Base-by-base conservation (phyloP, 495 filamentous ascomycete species). In the Hyaloscypha variabilis region DNA sequence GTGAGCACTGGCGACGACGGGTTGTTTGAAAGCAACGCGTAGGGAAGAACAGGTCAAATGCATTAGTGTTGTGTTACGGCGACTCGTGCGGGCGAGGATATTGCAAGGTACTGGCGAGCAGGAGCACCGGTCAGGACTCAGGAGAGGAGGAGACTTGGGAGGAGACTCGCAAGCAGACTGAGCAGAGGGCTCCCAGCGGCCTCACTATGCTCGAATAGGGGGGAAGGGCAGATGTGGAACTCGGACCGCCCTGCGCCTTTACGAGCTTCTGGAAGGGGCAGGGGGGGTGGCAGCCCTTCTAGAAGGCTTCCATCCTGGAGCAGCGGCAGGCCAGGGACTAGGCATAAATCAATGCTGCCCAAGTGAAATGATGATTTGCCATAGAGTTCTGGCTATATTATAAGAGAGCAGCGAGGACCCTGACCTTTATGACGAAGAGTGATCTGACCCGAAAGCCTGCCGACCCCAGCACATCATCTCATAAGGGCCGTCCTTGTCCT, bases 241-340 rank as follows among this genome's bases (percentile, higher is more conserved):
- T 1, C 59, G 50, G 60, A 28, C 21, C 46, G 23, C 34, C 36
- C 2, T 56, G 29, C 29, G 51, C 52, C 21, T 64, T 25, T 34
- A 30, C 25, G 61, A 49, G 23, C 62, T 65, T 58, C 55, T 58
- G 34, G 42, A 65, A 59, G 24, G 21, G 1, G 21, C 19, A 8
- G 59, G 8, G 3, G 34, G 10, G 23, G 39, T 25, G 50, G 50
- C 58, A 30, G 13, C 29, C 8, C 39, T 65, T 65, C 63, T 55
- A 65, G 63, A 65, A 60, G 63, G 46, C 55, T 56, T 28, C 53
- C 62, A 39, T 64, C 52, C 25, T 46, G 29, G 51, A 61, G 26
- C 30, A 34, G 53, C 62, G 25, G 30, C 34, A 34, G 2, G n/a
- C 46, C 5, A 17, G 24, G 23, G 11, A 14, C 14, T 4, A 2